A percentile compares a stretch with the other conserved stretches of the same genome.
phyloP scores from a whole-genome alignment of 371 early-diverging fungal genomes.

The Syncephalis fuscata region DNA sequence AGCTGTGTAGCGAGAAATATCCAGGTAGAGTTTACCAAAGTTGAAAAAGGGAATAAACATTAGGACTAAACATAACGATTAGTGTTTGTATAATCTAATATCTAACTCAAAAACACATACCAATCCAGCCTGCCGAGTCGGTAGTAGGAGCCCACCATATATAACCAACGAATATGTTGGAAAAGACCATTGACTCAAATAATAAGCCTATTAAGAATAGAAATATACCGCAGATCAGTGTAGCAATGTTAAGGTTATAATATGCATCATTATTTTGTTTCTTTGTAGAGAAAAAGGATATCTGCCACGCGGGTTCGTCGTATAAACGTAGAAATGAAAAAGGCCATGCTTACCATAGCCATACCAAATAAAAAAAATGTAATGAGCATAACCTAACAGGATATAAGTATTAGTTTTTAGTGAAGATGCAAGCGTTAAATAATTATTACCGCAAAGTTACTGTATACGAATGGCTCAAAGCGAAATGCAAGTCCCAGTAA shows the following conservation, averaged over 20 bases:
- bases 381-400: slow-evolving; percentile 18
- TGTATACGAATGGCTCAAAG: slow-evolving; percentile 35
- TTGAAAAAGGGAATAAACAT: slow-evolving; percentile 53
- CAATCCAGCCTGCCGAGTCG: slow-evolving; percentile 9
- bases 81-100: background rate
- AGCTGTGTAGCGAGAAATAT: slow-evolving; percentile 36
- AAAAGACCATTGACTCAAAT: slow-evolving; percentile 48
- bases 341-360: slow-evolving; percentile 45
- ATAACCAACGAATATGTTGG: slow-evolving; percentile 30
- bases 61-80: slow-evolving; percentile 8
- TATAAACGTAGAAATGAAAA: slow-evolving; percentile 45
- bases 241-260: slow-evolving; percentile 9
- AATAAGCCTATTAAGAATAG: slow-evolving; percentile 51
- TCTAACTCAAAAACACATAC: no score
- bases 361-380: slow-evolving; percentile 53
- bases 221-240: slow-evolving; percentile 44
- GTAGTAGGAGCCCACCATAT: slow-evolving; percentile 39
- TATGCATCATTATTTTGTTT: background rate
- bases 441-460: slow-evolving; percentile 24
- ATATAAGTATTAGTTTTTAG: no score
- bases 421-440: background rate
- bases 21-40: slow-evolving; percentile 50
- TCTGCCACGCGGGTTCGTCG: slow-evolving; percentile 21
- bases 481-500: slow-evolving; percentile 34
- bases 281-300: slow-evolving; percentile 5